Evolutionary conservation across 345 rosid genomes (phyloP).

Genomic region (Xanthoceras sorbifolium): DNA sequence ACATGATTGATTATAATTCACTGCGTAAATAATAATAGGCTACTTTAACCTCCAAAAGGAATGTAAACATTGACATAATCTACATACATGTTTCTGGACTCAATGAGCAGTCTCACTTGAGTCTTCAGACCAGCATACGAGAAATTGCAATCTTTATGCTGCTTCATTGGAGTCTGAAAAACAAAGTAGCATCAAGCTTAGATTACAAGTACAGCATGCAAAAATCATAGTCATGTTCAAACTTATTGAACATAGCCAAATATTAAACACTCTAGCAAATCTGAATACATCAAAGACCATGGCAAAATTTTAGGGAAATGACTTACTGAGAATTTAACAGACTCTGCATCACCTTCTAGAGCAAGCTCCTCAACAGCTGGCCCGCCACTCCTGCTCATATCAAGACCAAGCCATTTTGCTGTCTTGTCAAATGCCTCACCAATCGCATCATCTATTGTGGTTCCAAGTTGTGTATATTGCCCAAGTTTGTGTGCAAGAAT

Average conservation of each 20-base stretch:
- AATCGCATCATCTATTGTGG: slow-evolving; percentile 93
- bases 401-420: slow-evolving; percentile 96
- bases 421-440: slow-evolving; percentile 96
- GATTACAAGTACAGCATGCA: slow-evolving; percentile 5
- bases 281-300: not conserved
- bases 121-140: slow-evolving; percentile 97
- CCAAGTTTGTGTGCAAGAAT: slow-evolving; percentile 88
- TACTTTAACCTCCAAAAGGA: slow-evolving; percentile 18
- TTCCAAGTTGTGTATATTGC: slow-evolving; percentile 86
- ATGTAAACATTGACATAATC: slow-evolving; percentile 1
- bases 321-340: slow-evolving; percentile 74
- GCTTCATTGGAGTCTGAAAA: slow-evolving; percentile 78
- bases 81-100: slow-evolving; percentile 74
- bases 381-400: slow-evolving; percentile 90
- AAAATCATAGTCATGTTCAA: not conserved
- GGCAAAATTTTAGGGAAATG: slow-evolving; percentile 1
- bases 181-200: slow-evolving; percentile 18
- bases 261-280: slow-evolving; percentile 8
- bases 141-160: slow-evolving; percentile 91
- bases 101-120: slow-evolving; percentile 91
- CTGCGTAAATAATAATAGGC: slow-evolving; percentile 5
- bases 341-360: slow-evolving; percentile 74
- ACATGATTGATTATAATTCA: not conserved
- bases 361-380: slow-evolving; percentile 97
- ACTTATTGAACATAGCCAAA: slow-evolving; percentile 8